These are phyloP conservation scores for Closterium sp. DNA, from an alignment of 139 green algal species.

Conservation along the genomic window DNA sequence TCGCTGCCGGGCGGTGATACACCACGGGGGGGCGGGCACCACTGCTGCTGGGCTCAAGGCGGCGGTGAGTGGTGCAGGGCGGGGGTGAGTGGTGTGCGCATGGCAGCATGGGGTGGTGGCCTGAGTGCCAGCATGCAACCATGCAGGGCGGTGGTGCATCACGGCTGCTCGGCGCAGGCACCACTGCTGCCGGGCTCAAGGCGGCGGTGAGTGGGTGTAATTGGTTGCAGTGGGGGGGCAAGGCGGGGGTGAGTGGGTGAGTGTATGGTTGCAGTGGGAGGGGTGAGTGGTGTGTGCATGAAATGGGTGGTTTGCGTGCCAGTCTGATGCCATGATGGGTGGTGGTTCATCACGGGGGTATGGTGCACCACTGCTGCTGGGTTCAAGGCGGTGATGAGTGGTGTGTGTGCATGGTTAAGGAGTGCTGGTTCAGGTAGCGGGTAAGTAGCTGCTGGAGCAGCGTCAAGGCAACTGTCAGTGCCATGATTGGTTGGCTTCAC, in stretches of 20 bases:
- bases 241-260: neutral
- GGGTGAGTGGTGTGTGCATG: too few species aligned
- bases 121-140: neutral
- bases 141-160: constrained; percentile 69
- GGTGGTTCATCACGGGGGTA: constrained; percentile 76
- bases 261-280: too few species aligned
- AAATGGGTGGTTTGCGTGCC: too few species aligned
- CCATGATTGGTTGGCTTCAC: too few species aligned
- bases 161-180: constrained; percentile 77
- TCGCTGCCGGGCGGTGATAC: constrained; percentile 63
- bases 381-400: constrained; percentile 42
- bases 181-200: constrained; percentile 63
- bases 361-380: constrained; percentile 68
- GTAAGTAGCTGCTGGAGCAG: too few species aligned
- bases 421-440: too few species aligned
- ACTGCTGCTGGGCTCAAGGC: constrained; percentile 63
- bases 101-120: too few species aligned
- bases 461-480: too few species aligned
- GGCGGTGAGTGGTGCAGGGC: neutral
- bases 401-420: too few species aligned
- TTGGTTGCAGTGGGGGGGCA: too few species aligned
- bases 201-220: constrained; percentile 39
- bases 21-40: constrained; percentile 77
- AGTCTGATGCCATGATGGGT: constrained; percentile 28
- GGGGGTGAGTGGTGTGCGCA: too few species aligned